Conservation (phyloP, 345 rosid genomes). For the Boechera stricta region DNA sequence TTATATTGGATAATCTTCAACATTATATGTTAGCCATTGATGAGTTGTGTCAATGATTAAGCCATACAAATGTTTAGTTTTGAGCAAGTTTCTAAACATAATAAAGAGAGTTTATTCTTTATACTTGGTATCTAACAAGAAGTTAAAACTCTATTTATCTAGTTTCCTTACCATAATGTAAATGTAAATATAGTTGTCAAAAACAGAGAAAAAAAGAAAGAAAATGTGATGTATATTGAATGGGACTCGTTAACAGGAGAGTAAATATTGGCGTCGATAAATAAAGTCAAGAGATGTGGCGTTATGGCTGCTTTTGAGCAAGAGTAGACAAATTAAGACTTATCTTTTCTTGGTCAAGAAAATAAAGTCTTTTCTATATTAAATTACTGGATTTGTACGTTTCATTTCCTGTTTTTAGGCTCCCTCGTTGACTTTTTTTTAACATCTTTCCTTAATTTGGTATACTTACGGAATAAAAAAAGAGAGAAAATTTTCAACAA, state of each 20-base stretch:
- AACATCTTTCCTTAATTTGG: neutral
- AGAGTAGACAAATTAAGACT: constrained; percentile 18
- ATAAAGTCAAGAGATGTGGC: constrained; percentile 17
- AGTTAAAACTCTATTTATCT: no score
- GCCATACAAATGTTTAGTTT: no score
- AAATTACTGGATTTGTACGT: constrained; percentile 8
- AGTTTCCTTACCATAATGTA: neutral
- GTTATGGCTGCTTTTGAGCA: neutral
- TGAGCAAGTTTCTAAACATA: no score
- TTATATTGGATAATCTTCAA: no score
- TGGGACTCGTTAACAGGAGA: neutral
- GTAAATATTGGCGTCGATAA: neutral
- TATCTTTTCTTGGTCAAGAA: constrained; percentile 2
- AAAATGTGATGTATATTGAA: neutral
- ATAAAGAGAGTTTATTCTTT: no score
- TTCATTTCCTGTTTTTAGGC: neutral
- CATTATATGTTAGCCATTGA: no score
- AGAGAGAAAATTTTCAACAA: constrained; percentile 2
- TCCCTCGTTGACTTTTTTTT: constrained; percentile 3
- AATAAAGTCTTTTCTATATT: constrained; percentile 1
- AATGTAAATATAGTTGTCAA: neutral
- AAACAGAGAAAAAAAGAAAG: neutral
- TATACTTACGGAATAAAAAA: neutral
- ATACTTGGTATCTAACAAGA: no score
- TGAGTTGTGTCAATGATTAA: no score